Base-by-base conservation (phyloP, 1,284 basidiomycete genomes). In the Cutaneotrichosporon sp. region DNA sequence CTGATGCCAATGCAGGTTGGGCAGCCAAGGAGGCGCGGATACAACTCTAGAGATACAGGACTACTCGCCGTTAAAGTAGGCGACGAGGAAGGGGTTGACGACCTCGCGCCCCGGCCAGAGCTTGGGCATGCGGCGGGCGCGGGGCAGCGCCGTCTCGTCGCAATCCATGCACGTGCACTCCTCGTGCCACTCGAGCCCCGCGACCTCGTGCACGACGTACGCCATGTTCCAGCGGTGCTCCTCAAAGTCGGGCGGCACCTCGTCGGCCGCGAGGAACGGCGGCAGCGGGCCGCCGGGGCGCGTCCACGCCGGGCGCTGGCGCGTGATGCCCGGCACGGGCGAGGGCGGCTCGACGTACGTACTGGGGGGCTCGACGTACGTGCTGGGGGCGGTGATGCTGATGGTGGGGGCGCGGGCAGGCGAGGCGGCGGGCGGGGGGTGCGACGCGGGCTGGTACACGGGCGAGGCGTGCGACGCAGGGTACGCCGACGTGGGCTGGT, bases 181-280 rank as follows among this genome's bases (percentile, higher is more conserved):
- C 18, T 25, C 24, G 25, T 50, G 47, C 47, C 47, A 50, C 16
- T 27, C 24, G 14, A 50, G 47, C 8, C 47, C 47, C 8, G 24
- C 47, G 16, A 50, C 47, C 24, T 25, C 27, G 27, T 50, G 47
- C 27, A 50, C 47, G 25, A 50, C 47, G 18, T 50, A 50, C 25
- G 47, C 25, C 47, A 50, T 50, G 47, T 50, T 50, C 47, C 47
- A 50, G 47, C 47, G 47, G 47, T 50, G 47, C 25, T 50, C 47
- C 27, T 50, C 47, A 27, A 50, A 50, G 47, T 50, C 47, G 47
- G 13, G 16, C 18, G 47, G 47, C 25, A 50, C 47, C 13, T 29
- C 16, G 24, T 31, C 18, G 16, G 16, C 16, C 3, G 18, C n/a
- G 25, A 50, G 25, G 24, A 25, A 50, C 7, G 18, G 18, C 10